Base-by-base conservation (phyloP, 1,284 basidiomycete genomes). In the Moniliophthora roreri region DNA sequence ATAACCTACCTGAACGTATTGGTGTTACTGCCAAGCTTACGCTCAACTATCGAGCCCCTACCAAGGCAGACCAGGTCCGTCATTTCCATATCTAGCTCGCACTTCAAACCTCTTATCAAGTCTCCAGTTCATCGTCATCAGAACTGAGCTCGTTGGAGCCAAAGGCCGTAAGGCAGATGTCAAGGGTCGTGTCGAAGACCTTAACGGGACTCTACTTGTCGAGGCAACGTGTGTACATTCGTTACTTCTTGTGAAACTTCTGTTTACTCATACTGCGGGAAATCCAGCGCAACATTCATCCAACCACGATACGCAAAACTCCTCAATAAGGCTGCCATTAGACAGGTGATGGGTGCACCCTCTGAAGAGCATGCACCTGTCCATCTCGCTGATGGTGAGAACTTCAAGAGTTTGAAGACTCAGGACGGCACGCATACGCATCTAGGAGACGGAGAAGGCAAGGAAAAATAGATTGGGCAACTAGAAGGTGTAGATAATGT, bases 11-110 rank as follows among this genome's bases (percentile, higher is more conserved):
- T 0, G 87, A 89, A 28, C 87, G 91, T 65, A 86, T 98, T 45
- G 95, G 92, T n/a, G 94, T 98, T 10, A 98, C 95, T 0, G 95
- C 94, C 1, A 87, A 81, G 49, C 72, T 95, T 42, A 78, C 78
- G 15, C 70, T 95, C 52, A 84, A 84, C 62, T 95, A 93, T 69
- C 82, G 79, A 51, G 87, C 90, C 0, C 93, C 93, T 0, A 91
- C 90, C 1, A 82, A 79, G 54, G 93, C 93, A 1, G 90, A 94
- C 69, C 92, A 92, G 80, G 87, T 88, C 66, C 54, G 72, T 56
- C 36, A 45, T 16, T 23, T 18, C 3, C 37, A 18, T 40, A 18
- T 6, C 2, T 44, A 10, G 16, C 26, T 15, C 21, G 20, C 10
- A 11, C 28, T 32, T 6, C 16, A 7, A 48, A n/a, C 24, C 48